phyloP scores from a whole-genome alignment of 768 basidiomycete genomes.

The Phylloporus arenicola region DNA sequence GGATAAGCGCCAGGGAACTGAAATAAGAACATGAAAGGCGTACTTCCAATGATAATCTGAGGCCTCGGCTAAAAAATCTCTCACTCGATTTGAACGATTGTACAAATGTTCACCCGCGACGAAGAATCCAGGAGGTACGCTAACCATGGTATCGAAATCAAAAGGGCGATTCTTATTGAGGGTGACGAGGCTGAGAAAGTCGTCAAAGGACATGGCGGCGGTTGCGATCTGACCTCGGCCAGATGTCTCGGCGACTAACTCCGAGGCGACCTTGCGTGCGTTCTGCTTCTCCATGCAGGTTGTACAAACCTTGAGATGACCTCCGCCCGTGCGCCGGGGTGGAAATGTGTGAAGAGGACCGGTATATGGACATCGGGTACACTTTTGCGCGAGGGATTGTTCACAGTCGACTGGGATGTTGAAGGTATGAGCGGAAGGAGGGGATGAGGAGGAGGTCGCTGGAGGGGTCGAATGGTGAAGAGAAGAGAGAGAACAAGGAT shows the following conservation, averaged over 20 bases:
- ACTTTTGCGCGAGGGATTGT: conserved; percentile 24
- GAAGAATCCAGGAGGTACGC: conserved; percentile 28
- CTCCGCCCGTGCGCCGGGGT: conserved; percentile 27
- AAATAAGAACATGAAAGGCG: conserved; percentile 5
- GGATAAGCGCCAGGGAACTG: neutral
- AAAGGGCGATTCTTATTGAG: conserved; percentile 29
- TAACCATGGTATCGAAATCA: conserved; percentile 34
- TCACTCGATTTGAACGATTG: conserved; percentile 32
- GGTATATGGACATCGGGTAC: conserved; percentile 29
- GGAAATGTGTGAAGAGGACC: conserved; percentile 26
- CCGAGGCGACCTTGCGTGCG: conserved; percentile 29
- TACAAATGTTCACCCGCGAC: conserved; percentile 31
- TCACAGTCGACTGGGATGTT: conserved; percentile 13
- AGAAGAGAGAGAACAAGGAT: neutral
- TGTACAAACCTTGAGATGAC: conserved; percentile 30
- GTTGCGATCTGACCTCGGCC: conserved; percentile 32
- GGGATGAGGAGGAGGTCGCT: conserved; percentile 21
- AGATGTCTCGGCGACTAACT: conserved; percentile 25
- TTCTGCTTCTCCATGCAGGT: conserved; percentile 32
- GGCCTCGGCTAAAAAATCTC: conserved; percentile 31
- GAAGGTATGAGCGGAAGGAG: conserved; percentile 19
- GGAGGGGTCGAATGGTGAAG: conserved; percentile 3
- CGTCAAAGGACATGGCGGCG: conserved; percentile 31
- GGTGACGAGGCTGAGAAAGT: conserved; percentile 30
- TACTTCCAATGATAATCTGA: conserved; percentile 35